phyloP scores from a whole-genome alignment of 305 asterid genomes.

The Rubia peregrina region DNA sequence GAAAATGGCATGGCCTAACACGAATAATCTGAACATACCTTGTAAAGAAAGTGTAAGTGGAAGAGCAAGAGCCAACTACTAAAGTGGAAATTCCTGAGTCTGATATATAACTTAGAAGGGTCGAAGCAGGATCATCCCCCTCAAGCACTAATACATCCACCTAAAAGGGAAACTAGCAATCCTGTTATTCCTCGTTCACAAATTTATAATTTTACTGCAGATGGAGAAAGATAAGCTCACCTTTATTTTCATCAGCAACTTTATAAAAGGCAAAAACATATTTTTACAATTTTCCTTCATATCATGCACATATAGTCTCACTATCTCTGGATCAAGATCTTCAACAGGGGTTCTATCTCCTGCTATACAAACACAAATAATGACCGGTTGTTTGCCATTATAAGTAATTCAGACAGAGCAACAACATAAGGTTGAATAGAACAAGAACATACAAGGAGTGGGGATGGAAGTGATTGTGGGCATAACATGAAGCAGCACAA shows the following conservation, averaged over 20 bases:
- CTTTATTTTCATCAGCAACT: constrained; percentile 31
- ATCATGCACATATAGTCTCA: constrained; percentile 46
- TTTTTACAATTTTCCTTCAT: constrained; percentile 50
- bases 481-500: constrained; percentile 64
- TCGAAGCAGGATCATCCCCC: constrained; percentile 67
- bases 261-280: constrained; percentile 39
- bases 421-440: background rate
- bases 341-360: constrained; percentile 49
- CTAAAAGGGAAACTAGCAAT: constrained; percentile 24
- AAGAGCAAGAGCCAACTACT: constrained; percentile 72
- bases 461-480: constrained; percentile 54
- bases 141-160: constrained; percentile 61
- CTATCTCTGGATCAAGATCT: constrained; percentile 54
- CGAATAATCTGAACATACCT: constrained; percentile 38
- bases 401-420: background rate
- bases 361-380: constrained; percentile 35
- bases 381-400: constrained; percentile 4
- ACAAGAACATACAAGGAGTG: constrained; percentile 51
- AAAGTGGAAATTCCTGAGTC: constrained; percentile 45
- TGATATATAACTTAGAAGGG: constrained; percentile 49
- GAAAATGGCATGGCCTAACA: background rate
- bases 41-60: constrained; percentile 30
- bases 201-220: constrained; percentile 13
- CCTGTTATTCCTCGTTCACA: constrained; percentile 16
- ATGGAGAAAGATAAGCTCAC: constrained; percentile 29